A percentile compares a stretch with the other conserved stretches of the same genome.
Conservation (phyloP, 495 filamentous ascomycete species). For the Neurospora sp. region DNA sequence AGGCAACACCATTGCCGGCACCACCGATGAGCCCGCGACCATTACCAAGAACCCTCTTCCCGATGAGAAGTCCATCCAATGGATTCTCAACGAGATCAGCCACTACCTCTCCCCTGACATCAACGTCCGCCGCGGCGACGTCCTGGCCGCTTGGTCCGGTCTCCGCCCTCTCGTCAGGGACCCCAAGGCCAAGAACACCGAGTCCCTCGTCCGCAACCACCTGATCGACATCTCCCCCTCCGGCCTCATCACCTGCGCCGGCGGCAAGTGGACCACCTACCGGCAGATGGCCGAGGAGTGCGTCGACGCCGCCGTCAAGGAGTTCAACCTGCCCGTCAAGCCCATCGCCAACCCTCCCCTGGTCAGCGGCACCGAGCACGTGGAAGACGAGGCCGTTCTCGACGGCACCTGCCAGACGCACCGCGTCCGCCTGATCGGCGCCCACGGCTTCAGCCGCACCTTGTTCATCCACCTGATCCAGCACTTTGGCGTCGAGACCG, state of each 20-base stretch:
- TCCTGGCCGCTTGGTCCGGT: conserved; percentile 92
- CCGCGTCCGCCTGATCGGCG: conserved; percentile 78
- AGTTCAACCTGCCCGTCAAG: conserved; percentile 60
- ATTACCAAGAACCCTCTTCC: conserved; percentile 79
- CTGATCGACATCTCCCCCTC: conserved; percentile 78
- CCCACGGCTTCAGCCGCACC: conserved; percentile 89
- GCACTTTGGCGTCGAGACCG: conserved; percentile 91
- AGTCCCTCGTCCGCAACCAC: conserved; percentile 93
- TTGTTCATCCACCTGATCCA: conserved; percentile 98
- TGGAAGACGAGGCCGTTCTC: conserved; percentile 64
- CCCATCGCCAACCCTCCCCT: conserved; percentile 52
- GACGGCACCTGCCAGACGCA: conserved; percentile 90
- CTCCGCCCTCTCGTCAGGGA: conserved; percentile 91
- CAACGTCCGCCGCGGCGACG: conserved; percentile 85
- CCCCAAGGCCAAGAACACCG: conserved; percentile 85
- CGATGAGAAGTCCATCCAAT: conserved; percentile 87
- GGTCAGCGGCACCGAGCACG: conserved; percentile 66
- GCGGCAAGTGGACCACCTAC: conserved; percentile 98
- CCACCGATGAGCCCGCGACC: conserved; percentile 79
- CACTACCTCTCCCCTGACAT: conserved; percentile 89
- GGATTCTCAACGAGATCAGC: conserved; percentile 88
- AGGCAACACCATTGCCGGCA: conserved; percentile 97
- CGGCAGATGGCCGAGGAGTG: conserved; percentile 97
- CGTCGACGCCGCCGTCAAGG: conserved; percentile 78
- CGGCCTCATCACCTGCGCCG: conserved; percentile 88